phyloP scores from a whole-genome alignment of 805 yeast genomes.

The Hanseniaspora nectarophila region DNA sequence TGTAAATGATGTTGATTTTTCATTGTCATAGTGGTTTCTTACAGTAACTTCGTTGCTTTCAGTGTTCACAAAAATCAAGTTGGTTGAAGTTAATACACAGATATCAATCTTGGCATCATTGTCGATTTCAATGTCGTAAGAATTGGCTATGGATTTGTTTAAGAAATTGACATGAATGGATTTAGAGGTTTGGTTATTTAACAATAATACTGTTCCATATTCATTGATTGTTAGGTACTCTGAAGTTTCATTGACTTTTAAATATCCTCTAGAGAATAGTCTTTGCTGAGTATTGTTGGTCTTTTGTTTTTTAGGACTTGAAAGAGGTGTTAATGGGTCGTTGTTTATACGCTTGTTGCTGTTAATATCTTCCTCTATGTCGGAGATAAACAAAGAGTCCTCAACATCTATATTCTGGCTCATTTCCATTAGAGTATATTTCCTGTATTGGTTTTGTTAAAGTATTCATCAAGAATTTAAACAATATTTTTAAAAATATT shows the following conservation, averaged over 20 bases:
- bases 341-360: neutral
- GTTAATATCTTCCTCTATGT: slow-evolving; percentile 2
- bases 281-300: neutral
- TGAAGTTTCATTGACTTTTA: neutral
- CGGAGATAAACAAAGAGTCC: slow-evolving; percentile 12
- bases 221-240: slow-evolving; percentile 7
- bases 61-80: neutral
- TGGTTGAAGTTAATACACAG: neutral
- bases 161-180: slow-evolving; percentile 2
- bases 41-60: neutral
- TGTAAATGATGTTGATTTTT: neutral
- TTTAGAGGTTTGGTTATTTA: neutral
- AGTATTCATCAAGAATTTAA: too few species aligned
- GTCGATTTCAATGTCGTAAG: slow-evolving; percentile 5
- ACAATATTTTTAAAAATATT: too few species aligned
- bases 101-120: neutral
- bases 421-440: neutral
- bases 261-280: slow-evolving; percentile 2
- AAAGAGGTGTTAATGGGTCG: neutral
- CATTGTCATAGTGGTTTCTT: neutral
- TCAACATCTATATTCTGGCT: slow-evolving; percentile 8
- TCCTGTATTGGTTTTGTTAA: neutral
- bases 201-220: neutral
- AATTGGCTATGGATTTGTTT: slow-evolving; percentile 1
- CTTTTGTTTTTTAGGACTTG: neutral